Base-by-base conservation (phyloP, 2,329 filamentous ascomycete genomes). In the Anisogramma anomala region DNA sequence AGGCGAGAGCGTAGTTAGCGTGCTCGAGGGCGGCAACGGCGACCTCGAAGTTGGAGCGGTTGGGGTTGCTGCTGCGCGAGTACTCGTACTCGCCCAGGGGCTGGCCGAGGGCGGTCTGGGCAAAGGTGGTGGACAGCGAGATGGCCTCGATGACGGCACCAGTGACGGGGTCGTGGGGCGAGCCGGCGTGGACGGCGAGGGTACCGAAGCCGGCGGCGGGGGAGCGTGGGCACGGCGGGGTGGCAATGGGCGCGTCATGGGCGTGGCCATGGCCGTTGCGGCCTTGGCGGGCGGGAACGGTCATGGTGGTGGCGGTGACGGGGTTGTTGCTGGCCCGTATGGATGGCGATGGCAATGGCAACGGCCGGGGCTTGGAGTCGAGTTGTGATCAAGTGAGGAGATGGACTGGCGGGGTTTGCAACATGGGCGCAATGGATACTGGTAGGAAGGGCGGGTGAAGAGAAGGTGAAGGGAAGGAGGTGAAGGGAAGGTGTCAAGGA, bases 111-210 rank as follows among this genome's bases (percentile, higher is more conserved):
- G 78, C 75, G 11, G 78, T 80, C 67, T 98, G 91, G n/a, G 84
- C 86, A 58, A 89, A 98, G 5, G 91, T 98, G 13, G 91, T 96
- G 18, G 88, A 94, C 18, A 98, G 77, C 8, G 89, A 95, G 61
- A 98, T 95, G 53, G 91, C 68, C 64, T 91, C 86, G 60, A 98
- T 98, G 54, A 98, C 91, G 52, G 91, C 91, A 49, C 91, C 91
- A 18, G 89, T 98, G 30, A 76, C 69, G 35, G 89, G 84, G 65
- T 98, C 91, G 61, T 93, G 84, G 54, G 85, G 85, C 32, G 86
- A 76, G 47, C 91, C 91, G 49, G 89, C 88, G 64, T 98, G 91
- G 15, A 98, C 91, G 43, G 91, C 91, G 48, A 93, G 75, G 35
- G 91, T 98, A 47, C 86, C 91, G 64, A 98, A 96, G 49, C 77